Percentiles rank a stretch among this genome's conserved stretches.
These are phyloP conservation scores for Moricandia moricandioides DNA, from an alignment of 345 rosid genomes.

Conservation along the genomic window DNA sequence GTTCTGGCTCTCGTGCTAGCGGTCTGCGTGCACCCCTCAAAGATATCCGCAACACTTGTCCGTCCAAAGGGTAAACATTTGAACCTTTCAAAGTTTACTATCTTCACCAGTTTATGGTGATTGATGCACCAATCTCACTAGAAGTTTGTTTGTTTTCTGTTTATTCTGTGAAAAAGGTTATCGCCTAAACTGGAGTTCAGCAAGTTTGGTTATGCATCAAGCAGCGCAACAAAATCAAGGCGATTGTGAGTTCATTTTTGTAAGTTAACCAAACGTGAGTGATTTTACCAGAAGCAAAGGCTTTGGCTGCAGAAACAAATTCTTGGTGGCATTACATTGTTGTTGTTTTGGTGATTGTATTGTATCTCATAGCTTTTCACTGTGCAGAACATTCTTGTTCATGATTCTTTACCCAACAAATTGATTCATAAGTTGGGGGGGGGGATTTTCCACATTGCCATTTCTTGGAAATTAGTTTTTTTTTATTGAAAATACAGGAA, in stretches of 20 bases:
- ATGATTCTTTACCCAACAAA: constrained; percentile 1
- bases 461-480: neutral
- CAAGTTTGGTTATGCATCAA: constrained; percentile 59
- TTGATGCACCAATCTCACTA: neutral
- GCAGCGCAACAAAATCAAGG: constrained; percentile 25
- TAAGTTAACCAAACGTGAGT: constrained; percentile 9
- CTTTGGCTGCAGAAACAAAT: constrained; percentile 10
- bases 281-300: neutral
- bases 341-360: constrained; percentile 8
- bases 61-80: constrained; percentile 47
- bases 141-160: constrained; percentile 5
- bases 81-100: neutral
- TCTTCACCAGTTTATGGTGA: constrained; percentile 8
- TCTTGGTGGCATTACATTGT: constrained; percentile 21
- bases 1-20: constrained; percentile 85
- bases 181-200: constrained; percentile 49
- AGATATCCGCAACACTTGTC: constrained; percentile 50
- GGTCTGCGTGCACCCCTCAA: constrained; percentile 90
- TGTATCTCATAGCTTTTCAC: constrained; percentile 13
- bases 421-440: neutral
- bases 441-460: no score
- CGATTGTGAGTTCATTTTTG: constrained; percentile 41
- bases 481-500: neutral
- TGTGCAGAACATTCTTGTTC: constrained; percentile 17
- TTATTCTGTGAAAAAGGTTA: constrained; percentile 32